Evolutionary conservation across 164 flowering plant species (phyloP), one percentile per base, ranked within the genome.

Genomic region (Umbellularia californica): DNA sequence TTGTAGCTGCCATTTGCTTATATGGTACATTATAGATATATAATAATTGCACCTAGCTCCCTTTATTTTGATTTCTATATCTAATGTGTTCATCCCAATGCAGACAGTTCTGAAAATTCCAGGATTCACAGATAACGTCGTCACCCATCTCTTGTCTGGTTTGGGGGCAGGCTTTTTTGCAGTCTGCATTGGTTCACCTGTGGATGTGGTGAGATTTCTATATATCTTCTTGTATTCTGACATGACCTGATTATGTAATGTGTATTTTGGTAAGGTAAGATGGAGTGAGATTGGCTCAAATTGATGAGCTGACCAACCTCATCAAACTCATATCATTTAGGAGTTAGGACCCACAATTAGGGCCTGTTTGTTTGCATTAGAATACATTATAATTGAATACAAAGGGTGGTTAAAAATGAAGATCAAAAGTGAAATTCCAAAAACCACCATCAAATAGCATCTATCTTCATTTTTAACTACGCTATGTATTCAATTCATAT

Each of bases 101-200:
- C 91, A 95, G 99, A 88, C 89, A 52, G 83, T 95, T 84, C 79
- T 93, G 85, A 85, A 91, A 78, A 87, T 95, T 85, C 97, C 94
- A 72, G 99, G 98, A 70, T 93, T 95, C 86, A 74, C 87, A n/a
- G 99, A 93, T 80, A 89, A 81, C 84, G 77, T 86, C 71, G 74
- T 93, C 41, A 95, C 99, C 78, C 99, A 95, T 79, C 85, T 93
- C 62, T 87, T 93, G 72, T 88, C 99, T 75, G 99, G 99, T 77
- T 84, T 95, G 70, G 99, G 98, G 75, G 99, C 99, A 60, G 99
- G 98, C 28, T 87, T 95, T 66, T 92, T 92, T 85, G 99, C 99
- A 33, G 98, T 95, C 72, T 95, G 92, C 81, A 87, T 95, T 75
- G 99, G 99, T 69, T 95, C 99, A 58, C 99, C 99, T 52, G 89